Evolutionary conservation across 106 monocot species (phyloP), one percentile per base, ranked within the genome.

Genomic region (Iris macrosiphon): DNA sequence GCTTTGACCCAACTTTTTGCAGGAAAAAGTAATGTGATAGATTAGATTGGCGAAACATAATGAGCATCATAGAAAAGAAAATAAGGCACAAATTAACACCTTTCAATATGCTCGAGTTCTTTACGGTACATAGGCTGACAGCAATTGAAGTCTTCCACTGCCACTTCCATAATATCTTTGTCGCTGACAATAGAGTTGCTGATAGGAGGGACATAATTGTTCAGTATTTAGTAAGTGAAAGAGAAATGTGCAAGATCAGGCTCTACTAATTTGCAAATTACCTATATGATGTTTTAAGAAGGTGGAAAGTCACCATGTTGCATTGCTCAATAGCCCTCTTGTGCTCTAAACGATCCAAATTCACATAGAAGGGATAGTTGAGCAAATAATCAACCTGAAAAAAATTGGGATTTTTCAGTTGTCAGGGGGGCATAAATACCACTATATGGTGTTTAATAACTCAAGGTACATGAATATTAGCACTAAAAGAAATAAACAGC

Each of bases 281-380:
- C 96, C 4, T 24, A 48, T 63, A 72, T 40, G 79, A 57, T 29
- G 69, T 64, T 60, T 77, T 77, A 13, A 81, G 57, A 41, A 67
- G 45, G 22, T 33, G 31, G 30, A 61, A 45, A 9, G 42, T 57
- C 56, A 57, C 42, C 32, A 43, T 29, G 30, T 65, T 60, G 57
- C 41, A 87, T 15, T 37, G 41, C 48, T 79, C 82, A 64, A 91
- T 98, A 48, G 75, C 78, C 60, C 73, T 87, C 67, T 73, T 98
- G 80, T 91, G 98, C 32, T 83, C 87, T 35, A 83, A 42, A 9
- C 90, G 83, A 17, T 91, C 87, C 75, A 98, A 56, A 57, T 67
- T 66, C 17, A 73, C 57, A 65, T 78, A 78, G 22, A 68, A 76
- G 7, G 83, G 91, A 70, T 73, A 78, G 39, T 62, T 79, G 21